Evolutionary conservation across 2,329 filamentous ascomycete genomes (phyloP).

Genomic region (Orbilia quercus): DNA sequence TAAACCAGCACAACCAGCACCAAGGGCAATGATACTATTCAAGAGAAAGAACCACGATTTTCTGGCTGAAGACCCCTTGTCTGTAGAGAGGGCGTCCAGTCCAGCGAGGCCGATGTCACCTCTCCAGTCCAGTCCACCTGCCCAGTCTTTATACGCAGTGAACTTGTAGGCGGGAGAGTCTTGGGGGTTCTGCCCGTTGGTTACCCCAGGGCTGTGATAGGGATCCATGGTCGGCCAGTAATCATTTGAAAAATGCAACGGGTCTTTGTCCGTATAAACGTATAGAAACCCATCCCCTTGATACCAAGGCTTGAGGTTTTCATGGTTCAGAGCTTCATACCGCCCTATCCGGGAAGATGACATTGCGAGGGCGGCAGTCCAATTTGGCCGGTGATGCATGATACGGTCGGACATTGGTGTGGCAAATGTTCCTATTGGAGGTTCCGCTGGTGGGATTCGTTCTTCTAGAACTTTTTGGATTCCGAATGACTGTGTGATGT

Average conservation of each 20-base stretch:
- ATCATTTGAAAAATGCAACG: slow-evolving; percentile 52
- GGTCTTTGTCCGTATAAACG: slow-evolving; percentile 55
- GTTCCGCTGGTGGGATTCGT: slow-evolving; percentile 17
- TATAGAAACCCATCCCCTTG: slow-evolving; percentile 57
- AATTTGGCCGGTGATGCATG: slow-evolving; percentile 51
- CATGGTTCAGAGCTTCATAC: slow-evolving; percentile 56
- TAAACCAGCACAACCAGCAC: slow-evolving; percentile 44
- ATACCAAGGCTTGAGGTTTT: slow-evolving; percentile 54
- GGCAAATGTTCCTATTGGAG: slow-evolving; percentile 37
- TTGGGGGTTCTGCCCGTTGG: slow-evolving; percentile 54
- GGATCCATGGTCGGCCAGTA: slow-evolving; percentile 58
- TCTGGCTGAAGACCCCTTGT: slow-evolving; percentile 50
- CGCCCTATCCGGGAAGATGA: slow-evolving; percentile 51
- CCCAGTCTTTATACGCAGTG: slow-evolving; percentile 54
- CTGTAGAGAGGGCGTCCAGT: slow-evolving; percentile 52
- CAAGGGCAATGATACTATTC: slow-evolving; percentile 55
- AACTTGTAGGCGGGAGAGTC: slow-evolving; percentile 39
- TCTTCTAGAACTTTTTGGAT: slow-evolving; percentile 48
- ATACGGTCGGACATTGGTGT: slow-evolving; percentile 55
- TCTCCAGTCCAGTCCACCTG: slow-evolving; percentile 55
- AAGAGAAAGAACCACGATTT: slow-evolving; percentile 57
- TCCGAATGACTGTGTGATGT: slow-evolving; percentile 49
- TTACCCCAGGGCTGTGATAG: slow-evolving; percentile 56
- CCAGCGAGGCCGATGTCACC: slow-evolving; percentile 44
- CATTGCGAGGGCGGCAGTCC: slow-evolving; percentile 55